A percentile compares a stretch with the other conserved stretches of the same genome.
Conservation (phyloP, 169 alveolate species). For the Toxoplasma gondii region DNA sequence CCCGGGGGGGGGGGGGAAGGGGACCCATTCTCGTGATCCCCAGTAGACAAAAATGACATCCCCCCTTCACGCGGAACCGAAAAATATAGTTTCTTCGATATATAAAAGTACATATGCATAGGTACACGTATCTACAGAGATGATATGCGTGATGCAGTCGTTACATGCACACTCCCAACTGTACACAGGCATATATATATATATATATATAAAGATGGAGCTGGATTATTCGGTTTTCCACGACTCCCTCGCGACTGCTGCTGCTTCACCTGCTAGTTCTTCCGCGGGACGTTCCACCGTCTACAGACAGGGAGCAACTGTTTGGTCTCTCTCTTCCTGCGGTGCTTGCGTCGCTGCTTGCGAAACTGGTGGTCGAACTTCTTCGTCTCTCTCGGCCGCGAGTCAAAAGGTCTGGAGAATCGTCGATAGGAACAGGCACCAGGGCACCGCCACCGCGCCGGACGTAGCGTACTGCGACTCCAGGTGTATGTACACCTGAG, state of each 20-base stretch:
- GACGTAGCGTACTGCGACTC: background rate
- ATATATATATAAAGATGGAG: background rate
- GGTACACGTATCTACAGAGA: no score
- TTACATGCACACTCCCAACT: background rate
- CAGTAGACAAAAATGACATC: no score
- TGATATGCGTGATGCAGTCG: no score
- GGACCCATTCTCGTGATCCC: no score
- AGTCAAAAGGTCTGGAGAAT: background rate
- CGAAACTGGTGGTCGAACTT: background rate
- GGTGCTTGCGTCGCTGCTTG: background rate
- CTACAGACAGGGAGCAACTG: background rate
- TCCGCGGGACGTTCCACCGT: background rate
- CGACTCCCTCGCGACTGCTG: background rate
- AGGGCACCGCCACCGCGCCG: constrained; percentile 26
- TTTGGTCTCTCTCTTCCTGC: background rate
- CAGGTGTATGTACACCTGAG: background rate
- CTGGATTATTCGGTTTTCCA: background rate
- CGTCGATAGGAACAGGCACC: constrained; percentile 13
- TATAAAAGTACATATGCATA: no score
- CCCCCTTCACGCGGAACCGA: no score
- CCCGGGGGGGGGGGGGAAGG: no score
- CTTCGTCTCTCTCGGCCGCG: background rate
- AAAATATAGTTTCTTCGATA: no score
- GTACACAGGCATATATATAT: background rate
- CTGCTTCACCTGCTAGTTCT: background rate